These are phyloP conservation scores for Phytopythium mirpurense DNA, from an alignment of 352 stramenopile genomes.

Conservation along the genomic window DNA sequence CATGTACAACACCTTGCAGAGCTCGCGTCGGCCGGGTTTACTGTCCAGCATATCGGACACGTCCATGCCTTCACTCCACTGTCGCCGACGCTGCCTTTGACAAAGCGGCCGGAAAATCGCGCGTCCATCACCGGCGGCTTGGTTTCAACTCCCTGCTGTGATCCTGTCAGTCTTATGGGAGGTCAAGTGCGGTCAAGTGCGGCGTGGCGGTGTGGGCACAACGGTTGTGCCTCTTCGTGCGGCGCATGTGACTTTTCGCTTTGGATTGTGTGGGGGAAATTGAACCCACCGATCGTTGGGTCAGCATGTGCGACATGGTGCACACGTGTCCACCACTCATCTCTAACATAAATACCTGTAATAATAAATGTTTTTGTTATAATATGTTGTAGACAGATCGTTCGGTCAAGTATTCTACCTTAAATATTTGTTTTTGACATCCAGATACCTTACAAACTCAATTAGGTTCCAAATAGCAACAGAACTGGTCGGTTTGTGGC, in stretches of 20 bases:
- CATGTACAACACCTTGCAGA: slow-evolving; percentile 12
- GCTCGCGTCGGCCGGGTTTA: slow-evolving; percentile 9
- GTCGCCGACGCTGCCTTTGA: background rate
- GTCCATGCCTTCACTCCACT: slow-evolving; percentile 5
- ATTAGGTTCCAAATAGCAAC: background rate
- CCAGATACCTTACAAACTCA: slow-evolving; percentile 2
- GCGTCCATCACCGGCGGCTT: background rate
- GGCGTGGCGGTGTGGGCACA: background rate
- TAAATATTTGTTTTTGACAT: too few species aligned
- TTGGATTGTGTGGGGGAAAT: background rate
- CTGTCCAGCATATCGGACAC: slow-evolving; percentile 15
- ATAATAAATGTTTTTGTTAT: background rate
- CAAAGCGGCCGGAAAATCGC: background rate
- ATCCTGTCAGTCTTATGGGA: too few species aligned
- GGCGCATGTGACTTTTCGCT: background rate
- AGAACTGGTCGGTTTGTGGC: background rate
- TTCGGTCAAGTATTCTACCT: too few species aligned
- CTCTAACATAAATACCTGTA: background rate
- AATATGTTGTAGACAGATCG: too few species aligned
- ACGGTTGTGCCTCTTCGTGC: background rate
- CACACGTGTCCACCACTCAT: slow-evolving; percentile 10
- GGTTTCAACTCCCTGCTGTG: too few species aligned
- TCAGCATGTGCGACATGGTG: slow-evolving; percentile 30
- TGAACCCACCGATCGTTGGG: background rate
- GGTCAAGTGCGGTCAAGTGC: background rate